A percentile compares a stretch with the other conserved stretches of the same genome.
These are phyloP conservation scores for Curvularia verruculosa DNA, from an alignment of 2,329 filamentous ascomycete genomes.

Conservation along the genomic window DNA sequence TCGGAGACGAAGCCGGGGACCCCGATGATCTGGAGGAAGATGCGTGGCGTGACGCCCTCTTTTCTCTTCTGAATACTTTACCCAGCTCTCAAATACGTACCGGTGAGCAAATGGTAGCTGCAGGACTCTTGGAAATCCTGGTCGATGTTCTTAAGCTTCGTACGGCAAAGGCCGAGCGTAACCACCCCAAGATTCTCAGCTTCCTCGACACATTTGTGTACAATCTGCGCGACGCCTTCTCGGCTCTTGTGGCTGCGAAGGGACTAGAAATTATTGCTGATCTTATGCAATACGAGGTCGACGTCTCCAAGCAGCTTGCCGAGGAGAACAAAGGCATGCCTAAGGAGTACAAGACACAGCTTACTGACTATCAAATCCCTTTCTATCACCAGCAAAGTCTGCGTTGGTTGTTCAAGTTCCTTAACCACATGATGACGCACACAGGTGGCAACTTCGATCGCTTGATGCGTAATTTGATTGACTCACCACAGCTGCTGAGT, in stretches of 20 bases:
- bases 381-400: constrained; percentile 93
- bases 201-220: constrained; percentile 91
- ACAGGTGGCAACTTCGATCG: constrained; percentile 85
- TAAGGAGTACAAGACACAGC: constrained; percentile 73
- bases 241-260: constrained; percentile 77
- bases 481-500: constrained; percentile 82
- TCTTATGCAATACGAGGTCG: constrained; percentile 79
- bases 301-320: constrained; percentile 70
- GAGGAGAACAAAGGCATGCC: constrained; percentile 74
- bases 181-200: constrained; percentile 80
- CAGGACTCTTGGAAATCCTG: constrained; percentile 86
- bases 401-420: constrained; percentile 93
- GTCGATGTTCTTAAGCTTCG: constrained; percentile 86
- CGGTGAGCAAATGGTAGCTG: constrained; percentile 82
- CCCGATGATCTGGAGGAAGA: constrained; percentile 73
- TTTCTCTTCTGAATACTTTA: constrained; percentile 84
- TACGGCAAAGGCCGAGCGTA: constrained; percentile 79
- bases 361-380: constrained; percentile 91
- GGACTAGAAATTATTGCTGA: constrained; percentile 92
- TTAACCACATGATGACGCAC: constrained; percentile 91
- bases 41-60: constrained; percentile 88
- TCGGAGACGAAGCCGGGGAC: constrained; percentile 60
- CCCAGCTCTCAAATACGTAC: constrained; percentile 73
- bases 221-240: constrained; percentile 82
- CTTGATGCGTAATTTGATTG: constrained; percentile 88